These are phyloP conservation scores for Epichloe bromicola DNA, from an alignment of 2,329 filamentous ascomycete genomes.

Conservation along the genomic window DNA sequence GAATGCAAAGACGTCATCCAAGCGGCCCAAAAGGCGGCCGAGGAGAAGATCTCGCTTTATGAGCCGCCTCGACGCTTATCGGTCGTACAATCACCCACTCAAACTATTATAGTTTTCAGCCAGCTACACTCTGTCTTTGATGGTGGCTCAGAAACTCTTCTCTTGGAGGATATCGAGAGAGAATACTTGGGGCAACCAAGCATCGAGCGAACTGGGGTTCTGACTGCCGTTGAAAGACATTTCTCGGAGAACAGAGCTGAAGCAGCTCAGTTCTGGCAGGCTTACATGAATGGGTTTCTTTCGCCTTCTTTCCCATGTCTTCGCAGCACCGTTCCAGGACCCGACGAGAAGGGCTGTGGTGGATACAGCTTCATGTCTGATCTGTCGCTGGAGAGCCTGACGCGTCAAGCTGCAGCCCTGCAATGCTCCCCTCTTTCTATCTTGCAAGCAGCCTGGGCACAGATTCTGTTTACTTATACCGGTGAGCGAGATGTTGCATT, in stretches of 20 bases:
- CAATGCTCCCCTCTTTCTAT: slow-evolving; percentile 18
- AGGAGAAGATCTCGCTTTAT: slow-evolving; percentile 1
- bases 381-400: slow-evolving; percentile 6
- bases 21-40: slow-evolving; percentile 6
- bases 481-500: slow-evolving; percentile 21
- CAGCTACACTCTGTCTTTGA: slow-evolving; percentile 25
- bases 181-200: slow-evolving; percentile 6
- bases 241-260: slow-evolving; percentile 5
- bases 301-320: slow-evolving; percentile 1
- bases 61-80: not conserved
- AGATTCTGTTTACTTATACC: slow-evolving; percentile 21
- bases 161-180: slow-evolving; percentile 18
- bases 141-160: slow-evolving; percentile 20
- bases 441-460: slow-evolving; percentile 23
- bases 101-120: slow-evolving; percentile 15
- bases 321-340: not conserved
- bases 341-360: not conserved
- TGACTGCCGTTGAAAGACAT: slow-evolving; percentile 8
- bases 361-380: slow-evolving; percentile 7
- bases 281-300: slow-evolving; percentile 10
- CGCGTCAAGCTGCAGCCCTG: slow-evolving; percentile 11
- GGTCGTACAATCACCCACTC: not conserved
- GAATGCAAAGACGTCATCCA: slow-evolving; percentile 7
- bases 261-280: slow-evolving; percentile 7
- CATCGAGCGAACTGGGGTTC: slow-evolving; percentile 7